Evolutionary conservation across 176 grass and related monocot species (phyloP).

Genomic region (Musa schizocarpa): DNA sequence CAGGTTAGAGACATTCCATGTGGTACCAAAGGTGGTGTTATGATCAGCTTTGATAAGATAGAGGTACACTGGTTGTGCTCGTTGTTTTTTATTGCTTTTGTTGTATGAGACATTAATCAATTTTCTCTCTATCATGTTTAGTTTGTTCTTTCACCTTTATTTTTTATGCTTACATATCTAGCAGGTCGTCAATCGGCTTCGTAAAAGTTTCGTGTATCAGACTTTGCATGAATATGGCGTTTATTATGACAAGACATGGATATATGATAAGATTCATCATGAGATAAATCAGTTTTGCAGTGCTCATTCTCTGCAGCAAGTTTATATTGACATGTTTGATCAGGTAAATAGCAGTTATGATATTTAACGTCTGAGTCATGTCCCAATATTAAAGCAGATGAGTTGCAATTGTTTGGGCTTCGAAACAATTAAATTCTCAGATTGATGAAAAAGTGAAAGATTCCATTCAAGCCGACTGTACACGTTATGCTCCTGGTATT

Average conservation of each 20-base stretch:
- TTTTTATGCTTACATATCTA: conserved; percentile 16
- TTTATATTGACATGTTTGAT: conserved; percentile 99
- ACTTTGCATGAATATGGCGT: conserved; percentile 95
- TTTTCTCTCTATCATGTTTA: conserved; percentile 5
- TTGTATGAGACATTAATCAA: neutral
- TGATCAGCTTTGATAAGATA: conserved; percentile 99
- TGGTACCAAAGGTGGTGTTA: conserved; percentile 98
- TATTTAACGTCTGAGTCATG: conserved; percentile 7
- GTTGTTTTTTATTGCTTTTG: neutral
- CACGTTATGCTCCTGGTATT: conserved; percentile 92
- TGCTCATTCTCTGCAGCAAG: conserved; percentile 87
- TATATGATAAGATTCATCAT: conserved; percentile 99
- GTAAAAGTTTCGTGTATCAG: conserved; percentile 75
- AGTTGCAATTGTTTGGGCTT: neutral
- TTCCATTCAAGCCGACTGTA: conserved; percentile 91
- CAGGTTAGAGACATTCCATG: conserved; percentile 97
- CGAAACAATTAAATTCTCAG: conserved; percentile 26
- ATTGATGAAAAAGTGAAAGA: conserved; percentile 99
- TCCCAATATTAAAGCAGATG: neutral
- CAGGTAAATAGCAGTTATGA: conserved; percentile 39
- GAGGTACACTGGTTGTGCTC: conserved; percentile 40
- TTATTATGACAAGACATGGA: conserved; percentile 97
- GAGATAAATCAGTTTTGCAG: conserved; percentile 99
- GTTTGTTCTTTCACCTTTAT: conserved; percentile 1
- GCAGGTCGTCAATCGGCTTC: conserved; percentile 93